A percentile compares a stretch with the other conserved stretches of the same genome.
Evolutionary conservation across 805 yeast genomes (phyloP).

Genomic region (Wickerhamiella dianesei): DNA sequence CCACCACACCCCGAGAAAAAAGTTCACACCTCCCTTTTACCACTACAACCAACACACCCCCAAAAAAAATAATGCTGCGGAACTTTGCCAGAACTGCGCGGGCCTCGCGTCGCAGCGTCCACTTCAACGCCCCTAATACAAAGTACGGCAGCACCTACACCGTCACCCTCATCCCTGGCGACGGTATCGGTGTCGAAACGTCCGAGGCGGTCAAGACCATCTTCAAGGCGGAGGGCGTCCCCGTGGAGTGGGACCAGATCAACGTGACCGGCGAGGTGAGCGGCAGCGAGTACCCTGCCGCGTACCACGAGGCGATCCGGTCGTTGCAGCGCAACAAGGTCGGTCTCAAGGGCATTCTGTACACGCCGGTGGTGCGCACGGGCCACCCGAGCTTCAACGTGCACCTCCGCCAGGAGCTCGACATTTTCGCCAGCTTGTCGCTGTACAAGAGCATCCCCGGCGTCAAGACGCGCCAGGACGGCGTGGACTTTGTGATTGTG

Average conservation of each 20-base stretch:
- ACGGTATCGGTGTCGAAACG: constrained; percentile 94
- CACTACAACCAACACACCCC: background rate
- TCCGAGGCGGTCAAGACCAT: constrained; percentile 86
- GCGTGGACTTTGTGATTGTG: constrained; percentile 74
- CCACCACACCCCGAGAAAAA: background rate
- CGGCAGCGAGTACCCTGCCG: constrained; percentile 32
- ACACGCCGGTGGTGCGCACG: constrained; percentile 73
- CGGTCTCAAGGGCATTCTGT: constrained; percentile 91
- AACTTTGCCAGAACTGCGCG: background rate
- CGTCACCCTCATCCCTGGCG: constrained; percentile 90
- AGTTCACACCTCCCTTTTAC: background rate
- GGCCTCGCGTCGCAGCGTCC: constrained; percentile 7
- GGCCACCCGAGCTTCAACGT: constrained; percentile 82
- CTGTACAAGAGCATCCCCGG: constrained; percentile 89
- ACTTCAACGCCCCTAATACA: constrained; percentile 13
- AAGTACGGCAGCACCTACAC: constrained; percentile 82
- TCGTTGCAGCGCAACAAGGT: constrained; percentile 92
- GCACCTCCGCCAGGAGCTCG: constrained; percentile 90
- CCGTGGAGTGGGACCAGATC: constrained; percentile 78
- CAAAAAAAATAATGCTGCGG: background rate
- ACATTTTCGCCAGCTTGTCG: constrained; percentile 90
- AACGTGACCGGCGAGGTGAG: constrained; percentile 44
- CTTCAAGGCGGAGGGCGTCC: constrained; percentile 75
- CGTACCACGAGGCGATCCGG: constrained; percentile 72
- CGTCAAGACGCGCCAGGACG: constrained; percentile 75